phyloP scores from a whole-genome alignment of 2,329 filamentous ascomycete genomes.

The Exophiala spinifera region DNA sequence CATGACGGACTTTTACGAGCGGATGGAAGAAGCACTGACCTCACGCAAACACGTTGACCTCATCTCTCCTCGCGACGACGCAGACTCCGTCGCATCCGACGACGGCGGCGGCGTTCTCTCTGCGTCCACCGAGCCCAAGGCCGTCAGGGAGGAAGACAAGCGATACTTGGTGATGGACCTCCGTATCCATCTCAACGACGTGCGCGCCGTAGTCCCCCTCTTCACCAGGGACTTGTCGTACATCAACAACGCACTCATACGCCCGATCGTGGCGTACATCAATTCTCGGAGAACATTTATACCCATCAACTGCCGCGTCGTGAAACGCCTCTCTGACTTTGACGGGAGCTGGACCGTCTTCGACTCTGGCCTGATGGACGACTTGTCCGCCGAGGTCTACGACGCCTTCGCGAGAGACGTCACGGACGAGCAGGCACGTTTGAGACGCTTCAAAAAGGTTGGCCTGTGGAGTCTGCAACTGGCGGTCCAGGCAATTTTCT shows the following conservation, averaged over 20 bases:
- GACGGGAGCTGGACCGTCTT: slow-evolving; percentile 94
- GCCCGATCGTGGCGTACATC: slow-evolving; percentile 97
- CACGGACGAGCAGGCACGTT: slow-evolving; percentile 79
- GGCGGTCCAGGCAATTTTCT: slow-evolving; percentile 87
- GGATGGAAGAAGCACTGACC: slow-evolving; percentile 66
- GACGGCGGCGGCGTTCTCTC: slow-evolving; percentile 19
- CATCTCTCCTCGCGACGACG: slow-evolving; percentile 1
- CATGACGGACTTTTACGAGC: slow-evolving; percentile 95
- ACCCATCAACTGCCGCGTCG: slow-evolving; percentile 87
- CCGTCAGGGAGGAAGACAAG: slow-evolving; percentile 54
- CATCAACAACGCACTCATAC: slow-evolving; percentile 89
- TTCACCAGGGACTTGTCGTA: slow-evolving; percentile 92
- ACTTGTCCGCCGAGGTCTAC: slow-evolving; percentile 86
- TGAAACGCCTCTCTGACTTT: slow-evolving; percentile 85
- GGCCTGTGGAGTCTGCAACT: slow-evolving; percentile 94
- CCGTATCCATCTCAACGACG: slow-evolving; percentile 90
- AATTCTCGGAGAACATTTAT: slow-evolving; percentile 95
- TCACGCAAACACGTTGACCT: slow-evolving; percentile 23
- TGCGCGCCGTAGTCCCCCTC: slow-evolving; percentile 85
- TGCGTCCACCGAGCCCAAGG: slow-evolving; percentile 2
- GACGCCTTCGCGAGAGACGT: slow-evolving; percentile 90
- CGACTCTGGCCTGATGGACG: slow-evolving; percentile 90
- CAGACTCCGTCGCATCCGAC: background rate
- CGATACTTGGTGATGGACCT: slow-evolving; percentile 91
- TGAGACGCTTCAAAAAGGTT: slow-evolving; percentile 87